Evolutionary conservation across 805 yeast species (phyloP), one percentile per base, ranked within the genome.

Genomic region (Wickerhamomyces rabaulensis): DNA sequence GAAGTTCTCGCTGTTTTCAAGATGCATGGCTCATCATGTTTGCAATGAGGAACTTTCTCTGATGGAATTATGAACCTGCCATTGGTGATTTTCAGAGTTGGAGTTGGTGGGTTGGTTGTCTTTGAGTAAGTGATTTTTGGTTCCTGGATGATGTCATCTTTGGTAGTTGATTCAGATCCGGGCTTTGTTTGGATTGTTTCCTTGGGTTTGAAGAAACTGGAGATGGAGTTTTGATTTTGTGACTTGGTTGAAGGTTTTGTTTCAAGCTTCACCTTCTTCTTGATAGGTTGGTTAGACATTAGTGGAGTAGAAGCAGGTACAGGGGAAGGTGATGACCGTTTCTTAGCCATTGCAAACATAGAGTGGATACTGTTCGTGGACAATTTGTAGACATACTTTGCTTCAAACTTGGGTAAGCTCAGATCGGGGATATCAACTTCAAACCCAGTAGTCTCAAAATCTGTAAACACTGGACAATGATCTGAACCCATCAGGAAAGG

Each of bases 391-490:
- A 65, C 75, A 35, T 58, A 62, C 42, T 65, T 73, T 0, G 87
- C 84, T 53, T 82, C 88, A 52, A 82, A 71, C 50, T 63, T 69
- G 15, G 77, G 73, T 6, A 52, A 42, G 36, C 51, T 26, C 1
- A 10, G 1, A 12, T 31, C 26, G 3, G 37, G 23, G 9, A 17
- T 17, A 16, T 43, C 39, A 16, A 21, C 37, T 3, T n/a, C 43
- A 6, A 42, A 40, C 20, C 39, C 44, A 2, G 42, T 41, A 8
- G 62, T 45, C 35, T 68, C 66, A 39, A 90, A 58, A 61, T 89
- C 97, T 1, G 89, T 74, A 58, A 63, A 89, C 0, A 89, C 79
- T 0, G 99, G 99, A 63, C 98, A 92, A 65, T 92, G 99, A 62
- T 92, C 99, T 0, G 97, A 88, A 0, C 99, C 99, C 61, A 76